Conservation (phyloP, 352 stramenopile species). For the Phytophthora europaea region DNA sequence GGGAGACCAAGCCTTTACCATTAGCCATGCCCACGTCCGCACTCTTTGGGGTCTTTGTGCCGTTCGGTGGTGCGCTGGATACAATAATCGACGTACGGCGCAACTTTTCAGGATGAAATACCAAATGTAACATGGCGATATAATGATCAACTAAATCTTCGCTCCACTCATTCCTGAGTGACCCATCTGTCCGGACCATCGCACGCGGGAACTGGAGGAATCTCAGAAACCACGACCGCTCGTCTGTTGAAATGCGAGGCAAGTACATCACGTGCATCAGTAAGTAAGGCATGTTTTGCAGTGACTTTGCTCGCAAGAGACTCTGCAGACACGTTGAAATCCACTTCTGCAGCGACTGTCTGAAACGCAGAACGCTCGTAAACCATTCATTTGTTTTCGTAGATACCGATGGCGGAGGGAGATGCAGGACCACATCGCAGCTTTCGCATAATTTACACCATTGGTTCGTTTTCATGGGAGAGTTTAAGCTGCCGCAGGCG, state of each 20-base stretch:
- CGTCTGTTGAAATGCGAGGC: conserved; percentile 79
- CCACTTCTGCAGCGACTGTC: conserved; percentile 85
- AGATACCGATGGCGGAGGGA: conserved; percentile 81
- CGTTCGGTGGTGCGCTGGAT: conserved; percentile 61
- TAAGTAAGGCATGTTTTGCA: conserved; percentile 86
- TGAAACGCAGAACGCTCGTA: conserved; percentile 76
- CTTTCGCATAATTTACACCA: conserved; percentile 82
- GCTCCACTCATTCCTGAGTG: conserved; percentile 72
- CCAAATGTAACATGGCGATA: conserved; percentile 86
- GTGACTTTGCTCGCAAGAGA: conserved; percentile 66
- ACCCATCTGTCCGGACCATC: conserved; percentile 65
- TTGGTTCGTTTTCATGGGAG: conserved; percentile 71
- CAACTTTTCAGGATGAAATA: conserved; percentile 90
- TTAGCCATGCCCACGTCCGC: conserved; percentile 31
- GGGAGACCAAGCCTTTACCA: conserved; percentile 57
- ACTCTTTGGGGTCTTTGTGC: conserved; percentile 35
- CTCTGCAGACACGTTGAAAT: conserved; percentile 75
- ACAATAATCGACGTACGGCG: conserved; percentile 75
- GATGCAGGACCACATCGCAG: conserved; percentile 82
- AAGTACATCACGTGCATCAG: conserved; percentile 91
- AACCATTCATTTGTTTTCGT: conserved; percentile 88
- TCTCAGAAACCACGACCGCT: conserved; percentile 81
- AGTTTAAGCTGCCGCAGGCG: conserved; percentile 73
- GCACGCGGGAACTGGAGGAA: conserved; percentile 87
- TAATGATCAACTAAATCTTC: conserved; percentile 89